Base-by-base conservation (phyloP, 441 rosid species). In the Breynia disticha region DNA sequence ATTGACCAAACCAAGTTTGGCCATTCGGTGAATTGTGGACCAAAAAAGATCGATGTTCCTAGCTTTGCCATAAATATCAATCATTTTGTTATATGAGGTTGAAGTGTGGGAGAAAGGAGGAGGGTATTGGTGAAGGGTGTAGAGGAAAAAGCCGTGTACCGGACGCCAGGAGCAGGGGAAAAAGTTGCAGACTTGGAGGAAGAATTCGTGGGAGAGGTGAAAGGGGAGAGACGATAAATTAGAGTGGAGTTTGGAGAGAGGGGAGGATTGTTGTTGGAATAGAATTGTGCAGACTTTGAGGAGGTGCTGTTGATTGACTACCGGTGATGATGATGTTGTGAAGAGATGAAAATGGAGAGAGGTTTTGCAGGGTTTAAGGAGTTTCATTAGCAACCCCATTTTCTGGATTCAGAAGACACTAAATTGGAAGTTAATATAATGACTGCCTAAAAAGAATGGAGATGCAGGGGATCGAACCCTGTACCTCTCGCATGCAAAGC, bases 401-500 rank as follows among this genome's bases (percentile, higher is more conserved):
- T n/a, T n/a, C n/a, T n/a, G n/a, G n/a, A n/a, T n/a, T n/a, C n/a
- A n/a, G n/a, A n/a, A n/a, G n/a, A n/a, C n/a, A n/a, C n/a, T n/a
- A n/a, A n/a, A n/a, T n/a, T n/a, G n/a, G n/a, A n/a, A n/a, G n/a
- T n/a, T n/a, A n/a, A n/a, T n/a, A n/a, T n/a, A n/a, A n/a, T n/a
- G n/a, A n/a, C n/a, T n/a, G n/a, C n/a, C n/a, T n/a, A n/a, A n/a
- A n/a, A n/a, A n/a, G n/a, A n/a, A 28, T 85, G 95, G 90, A 88
- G 81, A 78, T 75, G 94, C 87, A 76, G 93, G 95, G 87, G 67
- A 84, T 84, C 88, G 81, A 86, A 89, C 84, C 86, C 90, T 76
- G 88, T 89, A 71, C 90, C 95, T 89, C 97, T 83, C 90, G 87
- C 97, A 90, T 84, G 96, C 97, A 80, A 90, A 87, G 96, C 95